Evolutionary conservation across 805 yeast species (phyloP), one percentile per base, ranked within the genome.

Genomic region (Metschnikowia arizonensis): DNA sequence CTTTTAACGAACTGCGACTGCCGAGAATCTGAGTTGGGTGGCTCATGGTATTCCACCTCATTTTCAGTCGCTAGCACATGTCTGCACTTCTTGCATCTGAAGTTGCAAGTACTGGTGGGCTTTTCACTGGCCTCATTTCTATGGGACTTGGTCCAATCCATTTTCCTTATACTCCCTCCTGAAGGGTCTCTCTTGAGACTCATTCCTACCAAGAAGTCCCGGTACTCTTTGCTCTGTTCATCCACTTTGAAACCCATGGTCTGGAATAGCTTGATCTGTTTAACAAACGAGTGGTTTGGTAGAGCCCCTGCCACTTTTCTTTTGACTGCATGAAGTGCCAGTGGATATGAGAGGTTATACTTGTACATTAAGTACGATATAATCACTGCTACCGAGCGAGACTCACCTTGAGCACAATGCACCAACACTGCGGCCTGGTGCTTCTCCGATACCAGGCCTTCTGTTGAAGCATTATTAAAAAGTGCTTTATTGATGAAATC

Each of bases 21-120:
- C 33, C 78, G 74, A 2, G 87, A 82, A 25, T 75, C 79, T 31
- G 73, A 74, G 25, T 74, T 79, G 15, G 96, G 90, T 15, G 82
- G 81, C 2, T 68, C 72, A 64, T 90, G 96, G 18, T 69, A 62
- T 25, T 85, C 77, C 46, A 85, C 75, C 14, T 83, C 77, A 2
- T 76, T 63, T 1, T 85, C 78, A 15, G 73, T 63, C 0, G 95
- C 95, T 21, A 91, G 68, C 14, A 71, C 67, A 26, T 78, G 76
- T 52, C 97, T 77, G 68, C 99, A 91, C 60, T 81, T 79, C 54
- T 84, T 87, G 67, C 99, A 91, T 47, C 96, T 72, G 32, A 88
- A 62, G 28, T 72, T 34, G 33, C 40, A 46, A n/a, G 47, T 42
- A 15, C 25, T 44, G 14, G 12, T 40, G 23, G 12, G 29, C 32